A percentile compares a stretch with the other conserved stretches of the same genome.
These are phyloP conservation scores for Bipolaris sorokiniana DNA, from an alignment of 2,329 filamentous ascomycete species.

Conservation along the genomic window DNA sequence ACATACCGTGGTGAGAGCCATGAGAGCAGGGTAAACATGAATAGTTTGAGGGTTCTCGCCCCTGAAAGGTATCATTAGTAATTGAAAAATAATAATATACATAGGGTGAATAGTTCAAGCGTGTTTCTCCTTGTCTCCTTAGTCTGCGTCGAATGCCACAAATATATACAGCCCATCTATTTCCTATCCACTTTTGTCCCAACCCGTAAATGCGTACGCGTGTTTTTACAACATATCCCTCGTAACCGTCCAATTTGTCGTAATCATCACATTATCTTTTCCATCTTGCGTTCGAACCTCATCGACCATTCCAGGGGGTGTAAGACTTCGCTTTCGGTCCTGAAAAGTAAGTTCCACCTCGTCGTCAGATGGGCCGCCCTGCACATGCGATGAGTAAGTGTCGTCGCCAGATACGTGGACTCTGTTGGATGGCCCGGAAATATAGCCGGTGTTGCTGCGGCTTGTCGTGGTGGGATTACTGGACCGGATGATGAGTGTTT, in stretches of 20 bases:
- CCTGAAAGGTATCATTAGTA: too few relatives aligned
- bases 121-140: too few relatives aligned
- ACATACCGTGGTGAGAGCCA: too few relatives aligned
- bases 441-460: conserved; percentile 24
- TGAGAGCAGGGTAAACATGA: too few relatives aligned
- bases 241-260: conserved; percentile 22
- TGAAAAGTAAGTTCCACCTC: conserved; percentile 26
- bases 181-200: not conserved
- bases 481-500: conserved; percentile 22
- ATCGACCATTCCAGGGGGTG: conserved; percentile 12
- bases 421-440: conserved; percentile 4
- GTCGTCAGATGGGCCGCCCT: conserved; percentile 20
- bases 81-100: too few relatives aligned
- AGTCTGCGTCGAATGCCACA: too few relatives aligned
- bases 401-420: not conserved
- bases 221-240: conserved; percentile 9
- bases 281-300: conserved; percentile 12
- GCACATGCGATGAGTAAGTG: conserved; percentile 12
- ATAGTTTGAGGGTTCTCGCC: too few relatives aligned
- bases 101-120: too few relatives aligned
- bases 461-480: conserved; percentile 8
- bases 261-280: conserved; percentile 25
- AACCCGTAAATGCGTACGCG: not conserved
- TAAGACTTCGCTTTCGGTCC: conserved; percentile 20
- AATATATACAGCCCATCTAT: too few relatives aligned